Conservation (phyloP, 441 rosid genomes). For the Arabidopsis lyrata region DNA sequence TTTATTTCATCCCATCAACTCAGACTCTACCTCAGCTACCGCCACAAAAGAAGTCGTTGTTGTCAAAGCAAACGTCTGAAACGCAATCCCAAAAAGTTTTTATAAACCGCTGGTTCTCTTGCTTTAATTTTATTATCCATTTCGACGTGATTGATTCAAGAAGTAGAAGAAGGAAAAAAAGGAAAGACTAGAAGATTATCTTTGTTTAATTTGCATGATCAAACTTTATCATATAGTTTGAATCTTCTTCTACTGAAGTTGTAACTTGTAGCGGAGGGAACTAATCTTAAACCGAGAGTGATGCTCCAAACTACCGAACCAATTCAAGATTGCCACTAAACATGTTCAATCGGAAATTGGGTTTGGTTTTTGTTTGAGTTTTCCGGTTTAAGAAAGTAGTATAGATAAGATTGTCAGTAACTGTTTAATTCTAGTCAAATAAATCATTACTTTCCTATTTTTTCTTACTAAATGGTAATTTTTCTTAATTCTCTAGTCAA, state of each 20-base stretch:
- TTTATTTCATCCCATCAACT: conserved; percentile 6
- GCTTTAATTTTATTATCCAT: conserved; percentile 51
- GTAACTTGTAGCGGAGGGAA: background rate
- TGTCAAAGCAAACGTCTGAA: background rate
- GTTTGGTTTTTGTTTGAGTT: background rate
- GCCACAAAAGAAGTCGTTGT: background rate
- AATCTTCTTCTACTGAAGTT: too few relatives aligned
- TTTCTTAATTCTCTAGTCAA: too few relatives aligned
- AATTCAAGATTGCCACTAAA: background rate
- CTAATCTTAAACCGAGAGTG: background rate
- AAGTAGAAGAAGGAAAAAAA: background rate
- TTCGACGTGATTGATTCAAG: background rate
- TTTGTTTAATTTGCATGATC: background rate
- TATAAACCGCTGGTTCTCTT: conserved; percentile 49
- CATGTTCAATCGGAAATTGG: background rate
- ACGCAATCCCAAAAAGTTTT: conserved; percentile 14
- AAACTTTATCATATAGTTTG: background rate
- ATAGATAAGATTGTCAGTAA: too few relatives aligned
- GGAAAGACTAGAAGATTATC: background rate
- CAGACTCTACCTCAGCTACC: background rate
- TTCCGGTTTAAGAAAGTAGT: too few relatives aligned
- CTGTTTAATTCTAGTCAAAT: too few relatives aligned
- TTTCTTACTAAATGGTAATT: too few relatives aligned
- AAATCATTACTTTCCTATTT: too few relatives aligned
- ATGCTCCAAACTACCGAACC: background rate